A percentile compares a stretch with the other conserved stretches of the same genome.
phyloP scores from a whole-genome alignment of 352 stramenopile genomes.

The Phytophthora rubi region DNA sequence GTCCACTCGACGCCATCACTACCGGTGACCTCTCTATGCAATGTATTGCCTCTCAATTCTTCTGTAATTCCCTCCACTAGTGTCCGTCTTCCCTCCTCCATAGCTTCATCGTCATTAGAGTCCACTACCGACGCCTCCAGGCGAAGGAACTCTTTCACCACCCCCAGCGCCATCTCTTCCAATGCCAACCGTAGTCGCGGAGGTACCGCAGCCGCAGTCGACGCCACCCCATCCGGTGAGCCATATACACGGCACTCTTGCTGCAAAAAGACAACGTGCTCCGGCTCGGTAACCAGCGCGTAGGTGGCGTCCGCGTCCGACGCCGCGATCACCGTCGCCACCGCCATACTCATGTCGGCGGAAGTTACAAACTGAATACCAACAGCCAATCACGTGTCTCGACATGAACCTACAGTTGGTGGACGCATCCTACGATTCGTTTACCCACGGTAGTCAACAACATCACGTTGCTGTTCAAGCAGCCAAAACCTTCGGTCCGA shows the following conservation, averaged over 20 bases:
- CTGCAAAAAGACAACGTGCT: conserved; percentile 27
- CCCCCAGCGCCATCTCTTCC: conserved; percentile 53
- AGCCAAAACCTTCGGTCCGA: neutral
- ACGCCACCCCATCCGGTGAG: conserved; percentile 15
- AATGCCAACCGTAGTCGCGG: conserved; percentile 47
- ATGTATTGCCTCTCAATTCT: conserved; percentile 13
- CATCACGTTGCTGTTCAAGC: conserved; percentile 3
- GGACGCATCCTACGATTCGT: conserved; percentile 8
- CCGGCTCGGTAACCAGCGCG: conserved; percentile 31
- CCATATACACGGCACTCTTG: conserved; percentile 38
- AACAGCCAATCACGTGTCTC: neutral
- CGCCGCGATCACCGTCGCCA: conserved; percentile 21
- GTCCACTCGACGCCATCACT: conserved; percentile 18
- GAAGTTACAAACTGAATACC: neutral
- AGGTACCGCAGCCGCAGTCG: neutral
- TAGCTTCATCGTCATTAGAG: neutral
- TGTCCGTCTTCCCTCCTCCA: neutral
- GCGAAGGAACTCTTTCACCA: conserved; percentile 45
- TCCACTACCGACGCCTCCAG: conserved; percentile 22
- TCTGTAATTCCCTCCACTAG: conserved; percentile 16
- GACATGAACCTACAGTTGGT: neutral
- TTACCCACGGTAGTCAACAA: conserved; percentile 31
- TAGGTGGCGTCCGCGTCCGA: conserved; percentile 27
- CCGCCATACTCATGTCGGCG: neutral
- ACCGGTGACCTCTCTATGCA: neutral